Evolutionary conservation across 2,329 filamentous ascomycete genomes (phyloP).

Genomic region (Dactylonectria macrodidyma): DNA sequence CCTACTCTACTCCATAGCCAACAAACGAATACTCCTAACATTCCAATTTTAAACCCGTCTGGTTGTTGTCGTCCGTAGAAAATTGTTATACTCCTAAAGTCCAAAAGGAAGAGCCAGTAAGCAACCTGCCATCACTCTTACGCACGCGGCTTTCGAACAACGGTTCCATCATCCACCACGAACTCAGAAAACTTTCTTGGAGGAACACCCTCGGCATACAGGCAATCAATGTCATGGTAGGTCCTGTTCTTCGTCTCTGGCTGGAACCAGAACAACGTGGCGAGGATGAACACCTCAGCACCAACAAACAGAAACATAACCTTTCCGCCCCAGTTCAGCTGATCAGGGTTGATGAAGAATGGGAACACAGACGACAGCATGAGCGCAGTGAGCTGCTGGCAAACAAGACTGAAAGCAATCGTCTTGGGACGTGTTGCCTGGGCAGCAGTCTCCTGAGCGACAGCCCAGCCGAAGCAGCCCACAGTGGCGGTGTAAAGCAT

Average conservation of each 20-base stretch:
- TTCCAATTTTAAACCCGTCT: too few species aligned
- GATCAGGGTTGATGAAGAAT: conserved; percentile 56
- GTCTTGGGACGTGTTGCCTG: conserved; percentile 50
- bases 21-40: too few species aligned
- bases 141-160: not conserved
- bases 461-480: conserved; percentile 49
- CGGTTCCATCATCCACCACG: conserved; percentile 37
- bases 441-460: conserved; percentile 48
- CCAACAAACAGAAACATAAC: conserved; percentile 56
- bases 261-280: conserved; percentile 51
- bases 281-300: conserved; percentile 53
- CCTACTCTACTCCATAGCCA: too few species aligned
- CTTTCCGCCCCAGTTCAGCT: conserved; percentile 56
- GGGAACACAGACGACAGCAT: conserved; percentile 55
- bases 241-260: conserved; percentile 57
- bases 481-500: conserved; percentile 49
- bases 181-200: conserved; percentile 45
- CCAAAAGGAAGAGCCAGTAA: too few species aligned
- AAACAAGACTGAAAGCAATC: conserved; percentile 48
- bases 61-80: too few species aligned
- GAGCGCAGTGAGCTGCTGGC: conserved; percentile 53
- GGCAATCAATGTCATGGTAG: conserved; percentile 52
- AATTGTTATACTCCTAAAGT: too few species aligned
- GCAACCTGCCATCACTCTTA: not conserved
- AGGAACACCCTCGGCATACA: conserved; percentile 46